Evolutionary conservation across 495 filamentous ascomycete genomes (phyloP).

Genomic region (Alectoria sarmentosa): DNA sequence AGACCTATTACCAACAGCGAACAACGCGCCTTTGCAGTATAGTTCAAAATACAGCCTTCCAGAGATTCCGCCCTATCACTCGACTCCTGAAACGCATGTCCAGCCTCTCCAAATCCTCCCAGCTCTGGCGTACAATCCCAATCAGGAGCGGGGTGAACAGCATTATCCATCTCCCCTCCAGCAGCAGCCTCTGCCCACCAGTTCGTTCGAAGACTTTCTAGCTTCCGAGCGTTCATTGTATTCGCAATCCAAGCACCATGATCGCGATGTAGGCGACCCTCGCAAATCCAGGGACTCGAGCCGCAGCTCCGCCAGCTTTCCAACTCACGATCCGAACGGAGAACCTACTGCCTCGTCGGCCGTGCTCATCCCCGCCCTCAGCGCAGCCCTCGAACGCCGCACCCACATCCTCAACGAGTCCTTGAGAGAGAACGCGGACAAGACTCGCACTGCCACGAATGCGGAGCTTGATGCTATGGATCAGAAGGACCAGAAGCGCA

Average conservation of each 20-base stretch:
- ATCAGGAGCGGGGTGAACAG: constrained; percentile 17
- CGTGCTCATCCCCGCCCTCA: constrained; percentile 85
- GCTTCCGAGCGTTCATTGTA: constrained; percentile 30
- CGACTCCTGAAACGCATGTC: constrained; percentile 24
- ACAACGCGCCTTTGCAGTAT: constrained; percentile 4
- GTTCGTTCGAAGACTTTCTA: constrained; percentile 17
- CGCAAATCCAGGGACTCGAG: constrained; percentile 15
- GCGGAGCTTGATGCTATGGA: constrained; percentile 9
- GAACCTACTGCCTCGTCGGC: constrained; percentile 61
- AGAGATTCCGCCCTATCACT: constrained; percentile 50
- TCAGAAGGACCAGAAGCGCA: constrained; percentile 42
- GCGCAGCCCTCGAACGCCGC: constrained; percentile 78
- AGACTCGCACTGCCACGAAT: constrained; percentile 10
- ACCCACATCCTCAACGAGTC: constrained; percentile 30
- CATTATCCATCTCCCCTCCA: constrained; percentile 12
- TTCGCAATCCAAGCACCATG: constrained; percentile 24
- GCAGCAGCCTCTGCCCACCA: constrained; percentile 24
- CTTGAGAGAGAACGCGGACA: constrained; percentile 8
- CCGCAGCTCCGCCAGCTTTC: constrained; percentile 15
- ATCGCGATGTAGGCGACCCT: constrained; percentile 20
- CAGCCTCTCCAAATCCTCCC: constrained; percentile 32
- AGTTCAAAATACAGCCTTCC: constrained; percentile 34
- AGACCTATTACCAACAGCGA: constrained; percentile 8
- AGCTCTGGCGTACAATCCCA: constrained; percentile 30
- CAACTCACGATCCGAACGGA: constrained; percentile 19